A percentile compares a stretch with the other conserved stretches of the same genome.
phyloP scores from a whole-genome alignment of 768 basidiomycete genomes.

The Collybia sordida region DNA sequence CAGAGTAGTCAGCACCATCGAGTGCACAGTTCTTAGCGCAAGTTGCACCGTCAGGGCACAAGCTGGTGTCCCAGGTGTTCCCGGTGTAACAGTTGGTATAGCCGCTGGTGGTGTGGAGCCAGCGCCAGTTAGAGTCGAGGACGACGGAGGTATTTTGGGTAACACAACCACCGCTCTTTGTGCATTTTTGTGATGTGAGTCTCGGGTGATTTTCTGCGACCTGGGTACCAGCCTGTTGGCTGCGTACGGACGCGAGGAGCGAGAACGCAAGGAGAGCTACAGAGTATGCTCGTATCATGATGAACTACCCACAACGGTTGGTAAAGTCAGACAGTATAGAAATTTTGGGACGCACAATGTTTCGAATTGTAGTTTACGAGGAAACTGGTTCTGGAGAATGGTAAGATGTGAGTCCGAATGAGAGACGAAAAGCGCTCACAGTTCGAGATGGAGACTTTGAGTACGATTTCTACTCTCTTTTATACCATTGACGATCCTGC shows the following conservation, averaged over 20 bases:
- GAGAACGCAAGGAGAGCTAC: slow-evolving; percentile 38
- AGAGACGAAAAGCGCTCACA: no score
- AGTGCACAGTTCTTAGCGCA: slow-evolving; percentile 46
- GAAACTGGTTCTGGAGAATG: no score
- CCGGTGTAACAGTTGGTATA: slow-evolving; percentile 54
- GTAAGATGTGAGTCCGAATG: no score
- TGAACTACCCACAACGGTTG: no score
- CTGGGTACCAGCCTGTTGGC: slow-evolving; percentile 54
- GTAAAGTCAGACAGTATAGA: no score
- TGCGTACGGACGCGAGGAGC: slow-evolving; percentile 37
- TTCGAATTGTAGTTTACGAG: no score
- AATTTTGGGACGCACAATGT: no score
- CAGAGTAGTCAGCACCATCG: slow-evolving; percentile 48
- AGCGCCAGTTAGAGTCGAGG: slow-evolving; percentile 60
- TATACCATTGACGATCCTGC: no score
- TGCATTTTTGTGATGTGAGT: slow-evolving; percentile 46
- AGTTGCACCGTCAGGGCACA: slow-evolving; percentile 49
- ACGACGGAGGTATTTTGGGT: slow-evolving; percentile 39
- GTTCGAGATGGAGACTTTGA: no score
- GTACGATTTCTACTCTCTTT: no score
- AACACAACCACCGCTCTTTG: slow-evolving; percentile 37
- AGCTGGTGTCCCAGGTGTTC: slow-evolving; percentile 50
- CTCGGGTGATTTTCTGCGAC: slow-evolving; percentile 26
- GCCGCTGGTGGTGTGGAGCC: slow-evolving; percentile 39
- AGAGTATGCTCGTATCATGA: no score